Base-by-base conservation (phyloP, 192 early-diverging fungal species). In the Diversispora epigaea region DNA sequence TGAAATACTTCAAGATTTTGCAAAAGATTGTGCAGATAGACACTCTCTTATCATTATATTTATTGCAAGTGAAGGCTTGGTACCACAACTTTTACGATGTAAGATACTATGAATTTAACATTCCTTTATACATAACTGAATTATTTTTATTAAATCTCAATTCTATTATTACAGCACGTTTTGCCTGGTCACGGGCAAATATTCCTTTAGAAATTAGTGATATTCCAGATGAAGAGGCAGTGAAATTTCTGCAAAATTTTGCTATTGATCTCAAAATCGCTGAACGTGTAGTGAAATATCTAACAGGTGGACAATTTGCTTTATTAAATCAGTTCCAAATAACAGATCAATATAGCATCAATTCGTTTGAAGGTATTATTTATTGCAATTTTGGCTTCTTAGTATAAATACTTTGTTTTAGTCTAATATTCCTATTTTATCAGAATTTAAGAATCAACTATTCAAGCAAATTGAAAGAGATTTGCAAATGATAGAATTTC, bases 51-150 rank as follows among this genome's bases (percentile, higher is more conserved):
- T 68, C n/a, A 47, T 68, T 68, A 47, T 68, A 68, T 47, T 68
- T 47, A 49, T 68, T 22, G 10, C 66, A 40, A 68, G 46, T 68
- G n/a, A 68, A 68, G n/a, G 45, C 66, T 68, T 68, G 45, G 41
- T 68, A 15, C 66, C n/a, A 22, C 45, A 68, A 68, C 6, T 68
- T 68, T 15, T 47, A 45, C 3, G 10, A 68, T 68, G 45, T 68
- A 68, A 22, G n/a, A 68, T 68, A 45, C 47, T 68, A 68, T 68
- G 19, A 47, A 10, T 68, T 68, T 68, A 68, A 68, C 47, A 68
- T 68, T 68, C 66, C 47, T 5, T 8, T 45, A 68, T 68, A 68
- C 19, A 19, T 68, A n/a, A 22, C 44, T 68, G 47, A 39, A n/a
- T n/a, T n/a, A n/a, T n/a, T n/a, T n/a, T n/a, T n/a, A n/a, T n/a